These are phyloP conservation scores for Calonectria honghensis DNA, from an alignment of 2,329 filamentous ascomycete species.

Conservation along the genomic window DNA sequence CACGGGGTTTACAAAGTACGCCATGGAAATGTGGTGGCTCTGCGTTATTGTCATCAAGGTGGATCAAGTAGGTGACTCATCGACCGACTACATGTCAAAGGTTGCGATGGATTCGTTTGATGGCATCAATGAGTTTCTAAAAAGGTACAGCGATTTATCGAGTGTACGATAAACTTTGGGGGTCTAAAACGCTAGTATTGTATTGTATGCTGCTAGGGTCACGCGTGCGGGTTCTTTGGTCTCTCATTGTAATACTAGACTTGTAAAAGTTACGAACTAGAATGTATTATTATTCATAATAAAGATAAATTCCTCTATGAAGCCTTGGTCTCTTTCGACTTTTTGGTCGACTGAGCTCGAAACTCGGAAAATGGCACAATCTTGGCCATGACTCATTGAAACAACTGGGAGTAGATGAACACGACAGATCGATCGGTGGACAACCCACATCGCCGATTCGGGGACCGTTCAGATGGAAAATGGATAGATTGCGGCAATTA, in stretches of 20 bases:
- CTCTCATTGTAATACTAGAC: background rate
- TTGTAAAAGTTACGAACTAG: background rate
- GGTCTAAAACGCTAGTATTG: background rate
- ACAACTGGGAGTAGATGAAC: background rate
- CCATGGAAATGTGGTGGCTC: constrained; percentile 33
- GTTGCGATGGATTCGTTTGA: constrained; percentile 29
- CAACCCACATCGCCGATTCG: background rate
- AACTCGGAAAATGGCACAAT: background rate
- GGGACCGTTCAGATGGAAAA: background rate
- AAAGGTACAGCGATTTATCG: constrained; percentile 15
- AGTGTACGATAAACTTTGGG: background rate
- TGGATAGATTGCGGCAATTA: background rate
- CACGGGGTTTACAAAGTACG: constrained; percentile 29
- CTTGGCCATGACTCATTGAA: background rate
- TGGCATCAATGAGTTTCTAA: constrained; percentile 31
- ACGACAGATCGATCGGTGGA: background rate
- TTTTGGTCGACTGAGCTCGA: background rate
- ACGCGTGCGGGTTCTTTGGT: background rate
- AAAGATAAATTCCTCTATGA: background rate
- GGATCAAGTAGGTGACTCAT: constrained; percentile 19
- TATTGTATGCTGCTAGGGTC: too few species aligned
- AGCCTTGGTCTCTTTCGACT: background rate
- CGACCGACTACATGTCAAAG: constrained; percentile 25
- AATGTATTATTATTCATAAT: background rate
- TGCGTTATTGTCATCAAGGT: constrained; percentile 28